Evolutionary conservation across 2,329 filamentous ascomycete species (phyloP).

Genomic region (Hypocrella siamensis): DNA sequence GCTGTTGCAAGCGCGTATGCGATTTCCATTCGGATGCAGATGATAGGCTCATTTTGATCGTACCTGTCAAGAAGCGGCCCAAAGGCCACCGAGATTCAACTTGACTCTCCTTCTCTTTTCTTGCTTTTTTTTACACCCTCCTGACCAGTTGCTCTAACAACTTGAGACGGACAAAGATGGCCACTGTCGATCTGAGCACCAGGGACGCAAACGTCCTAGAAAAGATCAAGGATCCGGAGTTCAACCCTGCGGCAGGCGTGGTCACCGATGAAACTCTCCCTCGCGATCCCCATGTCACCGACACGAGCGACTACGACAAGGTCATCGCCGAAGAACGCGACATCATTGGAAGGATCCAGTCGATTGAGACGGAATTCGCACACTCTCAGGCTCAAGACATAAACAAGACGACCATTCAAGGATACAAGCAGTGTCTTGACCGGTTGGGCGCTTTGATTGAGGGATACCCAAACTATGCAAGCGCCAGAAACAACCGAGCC

Average conservation of each 20-base stretch:
- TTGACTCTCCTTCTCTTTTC: neutral
- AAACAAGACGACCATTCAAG: slow-evolving; percentile 20
- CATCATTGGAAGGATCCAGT: slow-evolving; percentile 38
- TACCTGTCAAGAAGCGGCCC: too few relatives aligned
- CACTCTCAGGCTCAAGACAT: slow-evolving; percentile 20
- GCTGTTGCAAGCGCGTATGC: too few relatives aligned
- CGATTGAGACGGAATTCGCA: slow-evolving; percentile 36
- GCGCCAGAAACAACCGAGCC: slow-evolving; percentile 59
- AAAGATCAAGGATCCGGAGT: slow-evolving; percentile 53
- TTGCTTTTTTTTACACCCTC: neutral
- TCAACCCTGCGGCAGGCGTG: slow-evolving; percentile 36
- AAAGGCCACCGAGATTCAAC: too few relatives aligned
- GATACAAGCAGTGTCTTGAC: slow-evolving; percentile 30
- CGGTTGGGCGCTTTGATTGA: slow-evolving; percentile 40
- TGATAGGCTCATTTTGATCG: too few relatives aligned
- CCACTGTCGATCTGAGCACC: slow-evolving; percentile 31
- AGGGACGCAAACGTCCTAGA: slow-evolving; percentile 47
- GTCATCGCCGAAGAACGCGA: slow-evolving; percentile 34
- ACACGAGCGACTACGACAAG: slow-evolving; percentile 31
- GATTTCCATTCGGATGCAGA: too few relatives aligned
- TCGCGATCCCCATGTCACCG: slow-evolving; percentile 40
- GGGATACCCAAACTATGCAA: slow-evolving; percentile 50
- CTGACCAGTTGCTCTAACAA: slow-evolving; percentile 44
- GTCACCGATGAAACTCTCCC: slow-evolving; percentile 38
- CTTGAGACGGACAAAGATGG: slow-evolving; percentile 51